Conservation (phyloP, 1,284 basidiomycete species). For the Sanghuangporus sanghuang region DNA sequence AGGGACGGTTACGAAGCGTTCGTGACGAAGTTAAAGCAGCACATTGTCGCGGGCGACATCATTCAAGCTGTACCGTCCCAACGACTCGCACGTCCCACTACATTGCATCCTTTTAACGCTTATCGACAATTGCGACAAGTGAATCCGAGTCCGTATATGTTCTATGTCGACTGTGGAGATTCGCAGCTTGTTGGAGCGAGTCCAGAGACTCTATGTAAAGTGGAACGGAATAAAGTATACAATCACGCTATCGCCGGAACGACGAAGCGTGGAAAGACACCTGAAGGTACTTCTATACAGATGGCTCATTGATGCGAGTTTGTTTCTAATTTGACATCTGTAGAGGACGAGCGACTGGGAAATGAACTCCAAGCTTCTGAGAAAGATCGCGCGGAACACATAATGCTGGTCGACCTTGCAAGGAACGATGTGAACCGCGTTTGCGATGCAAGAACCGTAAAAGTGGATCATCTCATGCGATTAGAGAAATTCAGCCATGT, state of each 20-base stretch:
- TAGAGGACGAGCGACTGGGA: constrained; percentile 86
- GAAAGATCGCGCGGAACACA: constrained; percentile 97
- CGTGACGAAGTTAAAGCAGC: constrained; percentile 89
- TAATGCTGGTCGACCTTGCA: constrained; percentile 98
- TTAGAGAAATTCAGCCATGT: constrained; percentile 98
- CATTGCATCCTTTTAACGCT: constrained; percentile 95
- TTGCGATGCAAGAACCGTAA: constrained; percentile 91
- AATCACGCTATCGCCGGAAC: constrained; percentile 99
- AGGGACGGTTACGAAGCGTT: constrained; percentile 90
- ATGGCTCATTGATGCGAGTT: background rate
- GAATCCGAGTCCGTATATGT: constrained; percentile 99
- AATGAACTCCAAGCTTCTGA: constrained; percentile 75
- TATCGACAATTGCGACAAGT: constrained; percentile 90
- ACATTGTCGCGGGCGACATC: constrained; percentile 95
- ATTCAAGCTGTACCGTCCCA: constrained; percentile 99
- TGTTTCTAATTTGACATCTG: background rate
- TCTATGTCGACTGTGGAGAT: constrained; percentile 93
- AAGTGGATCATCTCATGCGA: constrained; percentile 93
- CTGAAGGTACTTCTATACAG: constrained; percentile 52
- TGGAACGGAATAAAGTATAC: constrained; percentile 87
- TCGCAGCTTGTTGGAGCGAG: constrained; percentile 94
- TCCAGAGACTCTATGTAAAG: constrained; percentile 97
- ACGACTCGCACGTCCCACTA: constrained; percentile 78
- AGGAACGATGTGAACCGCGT: constrained; percentile 99
- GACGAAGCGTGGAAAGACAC: constrained; percentile 79